phyloP scores from a whole-genome alignment of 805 yeast species.

The Suhomyces faveliae region DNA sequence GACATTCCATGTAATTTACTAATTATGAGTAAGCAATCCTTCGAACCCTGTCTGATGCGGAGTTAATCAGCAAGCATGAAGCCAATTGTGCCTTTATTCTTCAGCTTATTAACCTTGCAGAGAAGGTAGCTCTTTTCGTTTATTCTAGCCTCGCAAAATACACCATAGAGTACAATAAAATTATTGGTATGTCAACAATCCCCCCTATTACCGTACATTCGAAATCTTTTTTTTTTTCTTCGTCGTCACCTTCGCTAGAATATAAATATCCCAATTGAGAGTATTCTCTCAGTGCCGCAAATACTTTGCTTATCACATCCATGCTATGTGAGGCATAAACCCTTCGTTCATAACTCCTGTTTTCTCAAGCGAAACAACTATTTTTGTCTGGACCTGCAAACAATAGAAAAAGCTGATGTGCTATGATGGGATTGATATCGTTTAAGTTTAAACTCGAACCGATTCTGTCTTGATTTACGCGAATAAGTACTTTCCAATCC shows the following conservation, averaged over 20 bases:
- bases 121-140: background rate
- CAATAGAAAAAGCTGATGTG: background rate
- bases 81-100: background rate
- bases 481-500: background rate
- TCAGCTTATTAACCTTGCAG: slow-evolving; percentile 1
- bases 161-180: background rate
- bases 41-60: background rate
- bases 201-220: background rate
- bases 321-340: background rate
- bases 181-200: background rate
- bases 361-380: background rate
- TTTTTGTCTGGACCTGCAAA: background rate
- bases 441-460: background rate
- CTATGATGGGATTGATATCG: background rate
- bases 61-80: background rate
- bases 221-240: background rate
- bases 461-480: background rate
- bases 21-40: background rate
- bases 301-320: background rate
- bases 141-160: background rate
- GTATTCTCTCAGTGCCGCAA: background rate
- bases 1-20: background rate
- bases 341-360: background rate
- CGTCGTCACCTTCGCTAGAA: slow-evolving; percentile 1
- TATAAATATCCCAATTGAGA: background rate